Evolutionary conservation across 192 early-diverging fungal genomes (phyloP).

Genomic region (Coemansia sp.): DNA sequence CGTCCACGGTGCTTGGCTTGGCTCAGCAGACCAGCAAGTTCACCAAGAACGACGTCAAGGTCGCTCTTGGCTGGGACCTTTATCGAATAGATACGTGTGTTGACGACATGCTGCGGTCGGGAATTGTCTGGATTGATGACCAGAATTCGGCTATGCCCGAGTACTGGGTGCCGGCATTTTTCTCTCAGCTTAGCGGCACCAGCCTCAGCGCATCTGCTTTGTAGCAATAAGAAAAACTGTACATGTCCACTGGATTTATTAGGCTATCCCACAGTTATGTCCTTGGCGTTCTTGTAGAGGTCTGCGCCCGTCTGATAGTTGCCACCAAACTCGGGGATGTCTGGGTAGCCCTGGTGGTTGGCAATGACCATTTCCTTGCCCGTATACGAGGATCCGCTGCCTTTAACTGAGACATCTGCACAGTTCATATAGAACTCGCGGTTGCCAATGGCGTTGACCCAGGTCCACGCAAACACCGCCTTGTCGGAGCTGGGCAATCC

Average conservation of each 20-base stretch:
- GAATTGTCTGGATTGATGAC: slow-evolving; percentile 46
- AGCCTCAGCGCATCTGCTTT: slow-evolving; percentile 10
- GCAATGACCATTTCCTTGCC: slow-evolving; percentile 57
- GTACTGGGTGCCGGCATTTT: slow-evolving; percentile 50
- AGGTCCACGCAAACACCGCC: slow-evolving; percentile 61
- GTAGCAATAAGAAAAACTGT: neutral
- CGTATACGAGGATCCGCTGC: slow-evolving; percentile 39
- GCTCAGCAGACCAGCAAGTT: slow-evolving; percentile 61
- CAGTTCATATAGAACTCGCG: slow-evolving; percentile 75
- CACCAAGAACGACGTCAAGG: slow-evolving; percentile 23
- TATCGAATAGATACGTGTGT: slow-evolving; percentile 35
- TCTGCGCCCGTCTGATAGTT: slow-evolving; percentile 31
- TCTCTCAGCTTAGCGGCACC: slow-evolving; percentile 22
- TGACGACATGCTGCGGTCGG: slow-evolving; percentile 44
- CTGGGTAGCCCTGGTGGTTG: slow-evolving; percentile 54
- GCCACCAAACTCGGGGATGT: slow-evolving; percentile 55
- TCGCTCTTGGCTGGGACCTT: slow-evolving; percentile 33
- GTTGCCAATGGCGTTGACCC: slow-evolving; percentile 70
- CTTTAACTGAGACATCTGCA: slow-evolving; percentile 64
- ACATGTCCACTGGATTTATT: too few species aligned
- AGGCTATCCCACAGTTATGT: slow-evolving; percentile 39
- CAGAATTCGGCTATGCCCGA: slow-evolving; percentile 13
- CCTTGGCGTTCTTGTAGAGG: slow-evolving; percentile 19
- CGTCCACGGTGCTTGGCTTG: slow-evolving; percentile 62
- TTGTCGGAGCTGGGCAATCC: slow-evolving; percentile 46